Evolutionary conservation across 1,284 basidiomycete species (phyloP), one percentile per base, ranked within the genome.

Genomic region (Tranzscheliella williamsii): DNA sequence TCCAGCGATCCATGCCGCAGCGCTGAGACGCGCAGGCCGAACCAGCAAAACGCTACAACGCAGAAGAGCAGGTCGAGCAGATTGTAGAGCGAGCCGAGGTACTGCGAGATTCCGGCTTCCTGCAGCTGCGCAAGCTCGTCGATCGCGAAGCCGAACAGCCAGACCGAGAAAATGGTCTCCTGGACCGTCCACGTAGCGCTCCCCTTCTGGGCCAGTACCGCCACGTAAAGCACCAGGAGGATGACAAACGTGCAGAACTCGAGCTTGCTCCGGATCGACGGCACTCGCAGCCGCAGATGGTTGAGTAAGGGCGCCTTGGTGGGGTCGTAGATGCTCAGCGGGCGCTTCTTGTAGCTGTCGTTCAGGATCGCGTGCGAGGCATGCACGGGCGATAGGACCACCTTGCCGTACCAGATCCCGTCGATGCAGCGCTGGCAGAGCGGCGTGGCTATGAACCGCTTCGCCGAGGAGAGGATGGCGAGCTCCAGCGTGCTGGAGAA

Each of bases 111-210:
- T 1, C 92, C 91, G 72, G 92, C 91, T 76, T 95, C 92, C 74
- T 94, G 89, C 85, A 94, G 89, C 3, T 91, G 87, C 8, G 92
- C 92, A 12, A 92, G 81, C 75, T 93, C 94, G 76, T 96, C 92
- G 4, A 96, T 81, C 0, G 88, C 85, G 76, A 95, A 95, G 0
- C 91, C 82, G 78, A 52, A 22, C 1, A 55, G 41, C 65, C 70
- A 72, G 40, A 70, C 48, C n/a, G 49, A 38, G 40, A 67, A 72
- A 18, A 74, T 26, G 6, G 70, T 64, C 33, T 70, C 63, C n/a
- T 54, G 43, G 7, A 54, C 36, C 0, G 69, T 67, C 63, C 68
- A 70, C 12, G 40, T 49, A 8, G 61, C 26, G 33, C 62, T 50
- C 35, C 64, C 45, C 44, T 73, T 57, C 52, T 72, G 66, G 18